phyloP scores from a whole-genome alignment of 208 protist genomes.

The Angomonas ambiguus region DNA sequence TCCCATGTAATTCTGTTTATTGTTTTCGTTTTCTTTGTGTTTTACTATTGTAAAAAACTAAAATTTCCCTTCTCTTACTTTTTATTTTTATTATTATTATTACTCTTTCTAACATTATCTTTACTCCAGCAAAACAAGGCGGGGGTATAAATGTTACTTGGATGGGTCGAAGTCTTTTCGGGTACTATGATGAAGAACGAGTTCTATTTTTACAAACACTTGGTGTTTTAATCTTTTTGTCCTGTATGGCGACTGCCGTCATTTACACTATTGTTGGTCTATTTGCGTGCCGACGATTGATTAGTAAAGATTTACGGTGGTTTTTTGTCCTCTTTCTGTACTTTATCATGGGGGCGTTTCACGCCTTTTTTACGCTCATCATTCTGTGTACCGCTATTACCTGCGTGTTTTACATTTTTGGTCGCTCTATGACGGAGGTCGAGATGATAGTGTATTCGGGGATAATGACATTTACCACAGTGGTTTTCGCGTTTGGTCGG shows the following conservation, averaged over 20 bases:
- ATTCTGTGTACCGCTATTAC: not conserved
- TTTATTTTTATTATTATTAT: no score
- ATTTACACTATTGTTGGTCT: not conserved
- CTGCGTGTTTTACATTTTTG: not conserved
- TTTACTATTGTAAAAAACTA: no score
- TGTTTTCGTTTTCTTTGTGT: no score
- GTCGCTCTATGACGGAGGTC: not conserved
- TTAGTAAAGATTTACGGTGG: not conserved
- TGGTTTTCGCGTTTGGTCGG: not conserved
- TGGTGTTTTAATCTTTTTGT: not conserved
- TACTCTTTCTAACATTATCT: not conserved
- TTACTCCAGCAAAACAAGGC: no score
- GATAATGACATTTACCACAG: not conserved
- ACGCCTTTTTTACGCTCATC: not conserved
- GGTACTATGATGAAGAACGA: not conserved
- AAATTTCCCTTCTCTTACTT: no score
- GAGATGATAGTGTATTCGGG: not conserved
- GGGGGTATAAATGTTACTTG: no score
- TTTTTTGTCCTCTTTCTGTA: not conserved
- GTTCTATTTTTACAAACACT: not conserved
- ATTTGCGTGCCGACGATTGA: not conserved
- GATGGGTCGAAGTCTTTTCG: conserved; percentile 2
- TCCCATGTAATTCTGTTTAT: no score
- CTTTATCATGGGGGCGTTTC: not conserved
- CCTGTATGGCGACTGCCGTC: not conserved